Evolutionary conservation across 2,329 filamentous ascomycete genomes (phyloP), one percentile per base, ranked within the genome.

Genomic region (Colletotrichum costaricense): DNA sequence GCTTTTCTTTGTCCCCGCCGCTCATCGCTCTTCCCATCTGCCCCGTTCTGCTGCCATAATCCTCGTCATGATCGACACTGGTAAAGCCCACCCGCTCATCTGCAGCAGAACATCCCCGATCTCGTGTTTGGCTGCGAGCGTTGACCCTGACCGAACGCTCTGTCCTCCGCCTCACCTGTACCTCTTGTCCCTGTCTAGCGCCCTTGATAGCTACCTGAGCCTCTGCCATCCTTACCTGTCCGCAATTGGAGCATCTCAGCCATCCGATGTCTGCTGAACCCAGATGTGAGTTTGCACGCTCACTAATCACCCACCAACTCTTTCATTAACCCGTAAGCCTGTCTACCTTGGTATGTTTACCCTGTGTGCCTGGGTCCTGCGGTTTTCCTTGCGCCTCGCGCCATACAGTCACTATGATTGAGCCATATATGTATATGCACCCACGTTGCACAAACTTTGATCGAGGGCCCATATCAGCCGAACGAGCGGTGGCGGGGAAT

Each of bases 131-230:
- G 57, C 24, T 42, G 33, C 57, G 54, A 49, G 42, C 46, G 22
- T 49, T 59, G 28, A 46, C 24, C 56, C 63, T 54, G 33, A 55
- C 42, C 19, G 42, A 42, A 28, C 46, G 63, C 63, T 71, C 68
- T 60, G 63, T 67, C 42, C 68, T 67, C 67, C 62, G 67, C 67
- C 67, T 66, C 67, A 58, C 26, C 62, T 66, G 42, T 28, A 54
- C 42, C 35, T 59, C 55, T 54, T 54, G 46, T 49, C 63, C 55
- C 49, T 71, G 68, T 60, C 68, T 60, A 60, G 58, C 46, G 56
- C 42, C 14, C 9, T 63, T 5, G 49, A 49, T 24, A 62, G 59
- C 38, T 28, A 62, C 58, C 58, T 46, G 58, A 60, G 57, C 57
- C 57, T 24, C 12, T 26, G 60, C 60, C 42, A 63, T 54, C 19